Evolutionary conservation across 2,329 filamentous ascomycete genomes (phyloP).

Genomic region (Trichoderma atrobrunneum): DNA sequence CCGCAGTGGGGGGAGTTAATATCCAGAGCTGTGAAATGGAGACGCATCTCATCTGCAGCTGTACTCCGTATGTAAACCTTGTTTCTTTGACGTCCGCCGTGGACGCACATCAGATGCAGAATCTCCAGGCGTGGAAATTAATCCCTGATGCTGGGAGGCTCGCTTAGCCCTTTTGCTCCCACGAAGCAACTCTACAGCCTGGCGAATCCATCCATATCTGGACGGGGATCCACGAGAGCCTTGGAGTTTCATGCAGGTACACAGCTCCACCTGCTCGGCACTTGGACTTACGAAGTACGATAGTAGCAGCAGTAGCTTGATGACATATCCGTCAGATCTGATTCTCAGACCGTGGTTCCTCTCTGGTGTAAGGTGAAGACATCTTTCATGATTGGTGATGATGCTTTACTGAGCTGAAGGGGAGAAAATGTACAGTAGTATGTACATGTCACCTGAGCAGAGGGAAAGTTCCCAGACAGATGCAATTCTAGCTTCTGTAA

Average conservation of each 20-base stretch:
- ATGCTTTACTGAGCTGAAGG: not conserved
- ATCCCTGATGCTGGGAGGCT: not conserved
- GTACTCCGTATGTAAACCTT: not conserved
- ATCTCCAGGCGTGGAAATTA: not conserved
- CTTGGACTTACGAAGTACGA: not conserved
- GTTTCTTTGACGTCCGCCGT: not conserved
- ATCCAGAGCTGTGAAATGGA: not conserved
- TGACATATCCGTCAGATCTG: not conserved
- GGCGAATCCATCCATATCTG: not conserved
- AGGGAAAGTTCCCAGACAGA: not conserved
- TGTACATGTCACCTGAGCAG: not conserved
- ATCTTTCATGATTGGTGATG: not conserved
- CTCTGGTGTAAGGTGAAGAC: not conserved
- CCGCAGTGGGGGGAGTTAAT: not conserved
- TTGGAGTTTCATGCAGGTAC: slow-evolving; percentile 6
- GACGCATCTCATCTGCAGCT: not conserved
- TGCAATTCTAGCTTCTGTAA: too few relatives aligned
- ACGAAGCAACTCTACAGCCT: not conserved
- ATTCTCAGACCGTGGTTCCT: not conserved
- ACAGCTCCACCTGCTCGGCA: not conserved
- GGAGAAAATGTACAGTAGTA: not conserved
- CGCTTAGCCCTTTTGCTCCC: not conserved
- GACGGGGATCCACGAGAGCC: not conserved
- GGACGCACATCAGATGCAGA: not conserved
- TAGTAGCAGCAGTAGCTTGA: not conserved